A percentile compares a stretch with the other conserved stretches of the same genome.
phyloP scores from a whole-genome alignment of 2,329 filamentous ascomycete species.

The Penicillium sp. region DNA sequence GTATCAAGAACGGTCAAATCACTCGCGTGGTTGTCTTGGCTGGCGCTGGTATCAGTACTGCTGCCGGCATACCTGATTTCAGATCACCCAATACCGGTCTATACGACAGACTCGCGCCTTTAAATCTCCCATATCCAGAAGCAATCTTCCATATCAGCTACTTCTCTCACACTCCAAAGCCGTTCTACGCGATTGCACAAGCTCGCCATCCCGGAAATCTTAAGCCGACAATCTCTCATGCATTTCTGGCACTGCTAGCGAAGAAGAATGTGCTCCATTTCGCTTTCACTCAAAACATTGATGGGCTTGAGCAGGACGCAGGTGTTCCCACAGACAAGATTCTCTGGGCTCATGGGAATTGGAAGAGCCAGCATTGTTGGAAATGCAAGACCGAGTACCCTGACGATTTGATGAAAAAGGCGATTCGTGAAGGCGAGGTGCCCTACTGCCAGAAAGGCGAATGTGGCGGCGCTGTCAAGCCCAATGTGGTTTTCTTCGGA shows the following conservation, averaged over 20 bases:
- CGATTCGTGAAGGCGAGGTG: constrained; percentile 69
- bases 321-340: constrained; percentile 77
- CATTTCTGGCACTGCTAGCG: constrained; percentile 77
- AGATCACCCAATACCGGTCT: constrained; percentile 83
- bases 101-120: constrained; percentile 79
- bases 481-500: constrained; percentile 87
- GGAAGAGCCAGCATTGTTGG: constrained; percentile 81
- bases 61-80: constrained; percentile 78
- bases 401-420: constrained; percentile 69
- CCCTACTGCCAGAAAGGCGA: constrained; percentile 65
- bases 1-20: constrained; percentile 24
- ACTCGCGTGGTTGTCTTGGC: constrained; percentile 43
- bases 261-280: constrained; percentile 75
- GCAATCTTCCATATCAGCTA: constrained; percentile 86
- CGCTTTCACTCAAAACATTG: constrained; percentile 91
- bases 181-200: constrained; percentile 84
- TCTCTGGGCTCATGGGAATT: constrained; percentile 85
- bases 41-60: constrained; percentile 73
- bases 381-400: constrained; percentile 74
- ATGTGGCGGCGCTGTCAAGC: constrained; percentile 79
- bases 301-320: constrained; percentile 81
- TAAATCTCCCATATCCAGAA: constrained; percentile 81
- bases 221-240: constrained; percentile 80
- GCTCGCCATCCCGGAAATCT: constrained; percentile 87
- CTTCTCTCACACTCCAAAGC: constrained; percentile 76